Base-by-base conservation (phyloP, 306 rosid genomes). In the Myrica gale region DNA sequence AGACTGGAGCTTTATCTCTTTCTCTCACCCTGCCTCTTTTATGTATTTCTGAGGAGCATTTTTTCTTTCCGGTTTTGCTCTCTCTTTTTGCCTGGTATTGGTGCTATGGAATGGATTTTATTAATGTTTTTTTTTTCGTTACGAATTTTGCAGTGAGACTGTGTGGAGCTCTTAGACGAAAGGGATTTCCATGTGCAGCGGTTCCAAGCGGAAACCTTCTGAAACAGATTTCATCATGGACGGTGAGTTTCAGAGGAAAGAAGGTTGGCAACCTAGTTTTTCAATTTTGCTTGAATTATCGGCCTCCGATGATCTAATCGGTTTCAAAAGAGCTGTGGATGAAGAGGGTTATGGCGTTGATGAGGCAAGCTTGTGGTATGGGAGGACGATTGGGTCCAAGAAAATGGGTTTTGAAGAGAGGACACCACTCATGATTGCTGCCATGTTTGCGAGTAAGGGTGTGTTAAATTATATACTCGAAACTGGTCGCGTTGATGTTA, bases 381-480 rank as follows among this genome's bases (percentile, higher is more conserved):
- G 98, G 58, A 84, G 92, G 81, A 84, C 82, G 65, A 52, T 87
- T 76, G 96, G 93, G 17, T 88, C 93, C 2, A 93, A 88, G 80
- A 85, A 80, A 78, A 44, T 91, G 82, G 73, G 89, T 21, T 83
- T 76, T 71, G 96, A 91, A 78, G 91, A 88, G 86, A 88, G 96
- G 76, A 91, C 92, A 0, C 96, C 98, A 53, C 92, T 91, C 46
- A 88, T 91, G 97, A 78, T 93, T 72, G 93, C 98, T 68, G 87
- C 98, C 9, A 85, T 85, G 96, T 93, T 86, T 48, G 98, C 96
- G 67, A 91, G 97, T 90, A 80, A 74, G 61, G 74, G 61, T 16
- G 96, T 93, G 6, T 52, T 91, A n/a, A 76, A 73, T 42, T 91
- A 86, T 76, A 85, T 93, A 17, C 80, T 93, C 51, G 80, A 74